Evolutionary conservation across 2,329 filamentous ascomycete species (phyloP), one percentile per base, ranked within the genome.

Genomic region (Emydomyces testavorans): DNA sequence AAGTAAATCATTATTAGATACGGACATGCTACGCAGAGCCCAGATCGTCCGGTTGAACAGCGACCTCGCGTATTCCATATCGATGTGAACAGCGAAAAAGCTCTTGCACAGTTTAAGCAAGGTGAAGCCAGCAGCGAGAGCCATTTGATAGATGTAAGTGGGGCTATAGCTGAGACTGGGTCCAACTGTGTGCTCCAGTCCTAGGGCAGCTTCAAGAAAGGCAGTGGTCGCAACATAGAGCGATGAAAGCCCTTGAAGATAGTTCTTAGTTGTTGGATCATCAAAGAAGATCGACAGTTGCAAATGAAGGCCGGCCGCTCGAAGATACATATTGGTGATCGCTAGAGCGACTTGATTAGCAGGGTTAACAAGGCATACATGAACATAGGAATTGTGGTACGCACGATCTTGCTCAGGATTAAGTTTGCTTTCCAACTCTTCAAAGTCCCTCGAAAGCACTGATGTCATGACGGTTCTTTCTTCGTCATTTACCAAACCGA

Each of bases 111-210:
- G 68, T 56, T 82, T 83, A 46, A 82, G 66, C 4, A 83, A 64
- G 1, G 77, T 77, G 54, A 80, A 81, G 1, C 76, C 78, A 13
- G 75, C 78, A 2, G 78, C 79, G 23, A 82, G 71, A 59, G 81
- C 75, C 71, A 82, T 81, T 60, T 82, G 79, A 58, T 80, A 77
- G 49, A 83, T 72, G 58, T 82, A 82, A 55, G 75, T 79, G 36
- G 69, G 72, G 15, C 73, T 73, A 50, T 79, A 74, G 50, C 69
- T 69, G 8, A 78, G 62, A 28, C 73, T 66, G 6, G 70, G 67
- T 1, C 72, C 69, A 16, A 68, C 62, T 16, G 64, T 63, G 7
- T 63, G 67, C 52, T 67, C 68, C 18, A 71, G 56, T 28, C 66
- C 67, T 53, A 73, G 62, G 13, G 69, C 67, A n/a, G 61, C 58